phyloP scores from a whole-genome alignment of 768 basidiomycete genomes.

The Hortiboletus campestris region DNA sequence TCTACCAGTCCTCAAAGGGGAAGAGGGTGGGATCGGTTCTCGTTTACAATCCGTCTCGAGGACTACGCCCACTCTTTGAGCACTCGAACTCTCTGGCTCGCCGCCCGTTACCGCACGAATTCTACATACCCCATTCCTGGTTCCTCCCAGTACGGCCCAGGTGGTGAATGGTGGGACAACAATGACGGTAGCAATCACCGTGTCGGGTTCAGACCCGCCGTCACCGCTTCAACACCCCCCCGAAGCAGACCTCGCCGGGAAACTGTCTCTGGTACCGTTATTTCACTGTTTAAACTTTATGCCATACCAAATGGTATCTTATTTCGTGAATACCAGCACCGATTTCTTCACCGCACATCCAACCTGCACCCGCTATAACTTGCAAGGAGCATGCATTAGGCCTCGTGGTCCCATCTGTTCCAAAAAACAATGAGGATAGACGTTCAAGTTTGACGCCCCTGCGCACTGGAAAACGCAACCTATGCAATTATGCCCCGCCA shows the following conservation, averaged over 20 bases:
- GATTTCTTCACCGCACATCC: background rate
- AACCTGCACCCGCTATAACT: background rate
- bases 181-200: slow-evolving; percentile 77
- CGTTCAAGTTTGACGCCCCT: background rate
- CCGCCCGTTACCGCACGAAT: slow-evolving; percentile 46
- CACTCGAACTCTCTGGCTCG: slow-evolving; percentile 58
- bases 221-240: background rate
- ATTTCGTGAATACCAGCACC: slow-evolving; percentile 10
- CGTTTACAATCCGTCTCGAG: slow-evolving; percentile 65
- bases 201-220: slow-evolving; percentile 52
- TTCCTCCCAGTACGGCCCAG: slow-evolving; percentile 34
- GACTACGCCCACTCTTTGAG: slow-evolving; percentile 58
- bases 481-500: slow-evolving; percentile 37
- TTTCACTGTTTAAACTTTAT: background rate
- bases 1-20: background rate
- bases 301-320: background rate
- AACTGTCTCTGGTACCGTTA: slow-evolving; percentile 20
- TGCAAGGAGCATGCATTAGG: slow-evolving; percentile 15
- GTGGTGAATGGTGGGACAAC: slow-evolving; percentile 94
- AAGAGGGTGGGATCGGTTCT: slow-evolving; percentile 54
- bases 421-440: background rate
- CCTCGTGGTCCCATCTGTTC: slow-evolving; percentile 1
- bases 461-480: slow-evolving; percentile 23
- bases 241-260: slow-evolving; percentile 17
- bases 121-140: slow-evolving; percentile 19